These are phyloP conservation scores for Fibroporia radiculosa DNA, from an alignment of 768 basidiomycete genomes.

Conservation along the genomic window DNA sequence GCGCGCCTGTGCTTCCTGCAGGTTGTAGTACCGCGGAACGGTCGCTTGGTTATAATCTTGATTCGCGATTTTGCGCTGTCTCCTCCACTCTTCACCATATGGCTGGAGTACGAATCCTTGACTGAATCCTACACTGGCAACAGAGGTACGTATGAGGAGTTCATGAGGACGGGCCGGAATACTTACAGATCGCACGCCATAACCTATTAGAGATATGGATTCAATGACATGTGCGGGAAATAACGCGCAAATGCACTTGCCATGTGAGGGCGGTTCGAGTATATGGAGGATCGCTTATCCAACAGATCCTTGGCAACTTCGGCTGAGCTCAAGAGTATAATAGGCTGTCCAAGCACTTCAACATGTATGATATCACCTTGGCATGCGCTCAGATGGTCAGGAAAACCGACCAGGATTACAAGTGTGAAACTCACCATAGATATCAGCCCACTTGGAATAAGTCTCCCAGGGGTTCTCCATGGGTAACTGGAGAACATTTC, in stretches of 20 bases:
- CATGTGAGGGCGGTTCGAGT: too few species aligned
- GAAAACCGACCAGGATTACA: not conserved
- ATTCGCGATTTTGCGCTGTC: slow-evolving; percentile 1
- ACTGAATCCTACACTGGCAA: not conserved
- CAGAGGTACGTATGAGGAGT: too few species aligned
- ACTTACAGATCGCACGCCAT: too few species aligned
- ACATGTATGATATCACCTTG: slow-evolving; percentile 16
- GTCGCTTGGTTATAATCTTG: not conserved
- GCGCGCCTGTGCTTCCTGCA: not conserved
- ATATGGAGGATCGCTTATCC: too few species aligned
- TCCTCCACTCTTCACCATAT: not conserved
- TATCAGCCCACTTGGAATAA: slow-evolving; percentile 1
- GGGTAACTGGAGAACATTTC: slow-evolving; percentile 8
- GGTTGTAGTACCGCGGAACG: not conserved
- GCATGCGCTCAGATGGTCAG: not conserved
- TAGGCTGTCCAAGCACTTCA: slow-evolving; percentile 11
- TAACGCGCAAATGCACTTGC: too few species aligned
- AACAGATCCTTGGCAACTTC: slow-evolving; percentile 31
- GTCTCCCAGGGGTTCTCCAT: slow-evolving; percentile 4
- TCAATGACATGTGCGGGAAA: too few species aligned
- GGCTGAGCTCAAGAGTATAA: slow-evolving; percentile 30
- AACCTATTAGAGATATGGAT: too few species aligned
- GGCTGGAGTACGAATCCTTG: not conserved
- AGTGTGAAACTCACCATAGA: slow-evolving; percentile 5
- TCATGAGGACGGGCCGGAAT: not conserved